Conservation (phyloP, 106 monocot genomes). For the Acorus calamus region DNA sequence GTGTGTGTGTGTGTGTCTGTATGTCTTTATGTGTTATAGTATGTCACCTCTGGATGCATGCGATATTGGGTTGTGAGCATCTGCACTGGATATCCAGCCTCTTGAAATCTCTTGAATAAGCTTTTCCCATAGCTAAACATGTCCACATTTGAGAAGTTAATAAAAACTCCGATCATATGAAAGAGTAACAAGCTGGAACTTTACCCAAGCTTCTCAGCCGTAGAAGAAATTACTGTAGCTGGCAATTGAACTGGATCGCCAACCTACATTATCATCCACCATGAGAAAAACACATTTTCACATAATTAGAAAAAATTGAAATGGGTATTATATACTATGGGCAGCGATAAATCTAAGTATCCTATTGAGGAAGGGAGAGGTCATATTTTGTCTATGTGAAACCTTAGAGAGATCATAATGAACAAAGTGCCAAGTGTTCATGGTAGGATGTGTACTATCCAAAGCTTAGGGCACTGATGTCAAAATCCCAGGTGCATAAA, state of each 20-base stretch:
- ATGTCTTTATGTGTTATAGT: too few relatives aligned
- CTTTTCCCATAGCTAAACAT: slow-evolving; percentile 69
- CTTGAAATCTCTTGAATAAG: slow-evolving; percentile 96
- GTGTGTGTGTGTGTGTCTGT: too few relatives aligned
- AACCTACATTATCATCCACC: slow-evolving; percentile 30
- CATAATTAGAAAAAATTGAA: too few relatives aligned
- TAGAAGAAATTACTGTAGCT: slow-evolving; percentile 93
- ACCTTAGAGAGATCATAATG: too few relatives aligned
- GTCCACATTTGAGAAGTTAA: background rate
- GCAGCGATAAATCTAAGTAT: too few relatives aligned
- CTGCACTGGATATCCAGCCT: slow-evolving; percentile 87
- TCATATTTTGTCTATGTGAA: too few relatives aligned
- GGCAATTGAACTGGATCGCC: slow-evolving; percentile 98
- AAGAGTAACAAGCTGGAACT: background rate
- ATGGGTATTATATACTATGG: too few relatives aligned
- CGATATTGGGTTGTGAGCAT: slow-evolving; percentile 95
- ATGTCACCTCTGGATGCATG: slow-evolving; percentile 91
- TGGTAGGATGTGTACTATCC: too few relatives aligned
- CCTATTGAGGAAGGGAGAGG: too few relatives aligned
- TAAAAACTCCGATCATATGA: background rate
- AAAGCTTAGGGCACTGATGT: too few relatives aligned
- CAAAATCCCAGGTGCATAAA: too few relatives aligned
- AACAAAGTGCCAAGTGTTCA: too few relatives aligned
- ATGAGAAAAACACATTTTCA: background rate
- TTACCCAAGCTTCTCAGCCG: slow-evolving; percentile 77